Base-by-base conservation (phyloP, 768 basidiomycete genomes). In the Inosperma sp. region DNA sequence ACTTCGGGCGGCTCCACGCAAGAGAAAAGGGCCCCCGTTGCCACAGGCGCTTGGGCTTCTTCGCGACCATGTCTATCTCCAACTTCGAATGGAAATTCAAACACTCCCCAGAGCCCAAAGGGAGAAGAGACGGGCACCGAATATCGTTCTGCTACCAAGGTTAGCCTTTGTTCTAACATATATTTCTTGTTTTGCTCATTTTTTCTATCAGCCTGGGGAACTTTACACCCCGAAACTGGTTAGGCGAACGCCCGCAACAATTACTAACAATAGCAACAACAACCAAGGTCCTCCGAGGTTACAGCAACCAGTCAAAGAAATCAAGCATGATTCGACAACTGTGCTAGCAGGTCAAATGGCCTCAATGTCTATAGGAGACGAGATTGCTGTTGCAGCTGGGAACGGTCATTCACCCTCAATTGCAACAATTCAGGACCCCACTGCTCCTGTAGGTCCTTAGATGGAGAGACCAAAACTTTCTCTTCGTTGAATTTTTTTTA, bases 21-120 rank as follows among this genome's bases (percentile, higher is more conserved):
- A 16, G 83, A 83, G 65, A 81, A 76, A 58, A 78, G 78, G 37
- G 61, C 72, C 5, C 82, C 82, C 3, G 68, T 72, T 2, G 77
- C 77, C 5, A 72, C 72, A 23, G 86, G 88, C 21, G 88, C 83
- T 19, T 91, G 88, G 88, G 81, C 77, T 17, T 84, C 82, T 55
- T 65, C 78, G 22, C 70, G 79, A 21, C 71, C 82, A 17, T 72
- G 80, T 52, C 73, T 86, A 35, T 66, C 72, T 52, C 70, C 70
- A 40, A 64, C 41, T 35, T 16, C 27, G 44, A 54, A 56, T 51
- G 57, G 48, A 13, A 57, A 49, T 48, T 21, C 41, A 23, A 45
- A 23, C 39, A 17, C 57, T 48, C 29, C 54, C 50, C 21, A 48
- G 46, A 53, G 19, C 49, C 40, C 13, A 60, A 44, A 52, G 57